Percentiles rank a stretch among this genome's conserved stretches.
phyloP scores from a whole-genome alignment of 257 asterid genomes.

The Penstemon newberryi region DNA sequence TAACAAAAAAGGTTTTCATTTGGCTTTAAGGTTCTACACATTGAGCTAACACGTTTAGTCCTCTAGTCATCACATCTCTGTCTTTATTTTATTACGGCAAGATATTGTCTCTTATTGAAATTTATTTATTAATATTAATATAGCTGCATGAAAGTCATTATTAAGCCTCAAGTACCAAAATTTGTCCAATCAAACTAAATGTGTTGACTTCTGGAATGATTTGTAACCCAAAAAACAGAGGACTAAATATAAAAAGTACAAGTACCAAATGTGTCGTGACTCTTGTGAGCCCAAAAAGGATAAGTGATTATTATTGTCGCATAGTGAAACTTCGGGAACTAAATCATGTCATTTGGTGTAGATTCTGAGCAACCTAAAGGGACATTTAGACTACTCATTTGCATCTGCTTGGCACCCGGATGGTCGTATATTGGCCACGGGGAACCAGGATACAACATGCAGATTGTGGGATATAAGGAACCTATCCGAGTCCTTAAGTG shows the following conservation, averaged over 20 bases:
- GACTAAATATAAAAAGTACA: too few species aligned
- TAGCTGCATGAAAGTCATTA: too few species aligned
- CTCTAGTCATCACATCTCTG: background rate
- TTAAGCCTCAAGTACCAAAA: too few species aligned
- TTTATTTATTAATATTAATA: too few species aligned
- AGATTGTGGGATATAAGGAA: conserved; percentile 83
- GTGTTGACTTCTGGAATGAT: too few species aligned
- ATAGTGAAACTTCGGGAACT: background rate
- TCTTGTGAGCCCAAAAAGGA: too few species aligned
- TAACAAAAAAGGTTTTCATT: background rate
- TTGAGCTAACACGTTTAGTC: background rate
- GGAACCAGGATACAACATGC: conserved; percentile 87
- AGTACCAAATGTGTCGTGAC: too few species aligned
- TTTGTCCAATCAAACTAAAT: too few species aligned
- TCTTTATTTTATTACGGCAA: too few species aligned
- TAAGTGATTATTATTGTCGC: background rate
- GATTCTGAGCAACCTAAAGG: conserved; percentile 61
- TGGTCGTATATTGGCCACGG: conserved; percentile 72
- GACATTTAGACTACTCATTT: conserved; percentile 72
- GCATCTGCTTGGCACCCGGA: conserved; percentile 92
- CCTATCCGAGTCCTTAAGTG: conserved; percentile 54
- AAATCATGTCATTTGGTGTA: conserved; percentile 6
- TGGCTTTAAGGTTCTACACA: too few species aligned
- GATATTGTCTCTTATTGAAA: too few species aligned
- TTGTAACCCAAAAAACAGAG: too few species aligned